Evolutionary conservation across 805 yeast genomes (phyloP).

Genomic region (Kurtzmaniella fragi): DNA sequence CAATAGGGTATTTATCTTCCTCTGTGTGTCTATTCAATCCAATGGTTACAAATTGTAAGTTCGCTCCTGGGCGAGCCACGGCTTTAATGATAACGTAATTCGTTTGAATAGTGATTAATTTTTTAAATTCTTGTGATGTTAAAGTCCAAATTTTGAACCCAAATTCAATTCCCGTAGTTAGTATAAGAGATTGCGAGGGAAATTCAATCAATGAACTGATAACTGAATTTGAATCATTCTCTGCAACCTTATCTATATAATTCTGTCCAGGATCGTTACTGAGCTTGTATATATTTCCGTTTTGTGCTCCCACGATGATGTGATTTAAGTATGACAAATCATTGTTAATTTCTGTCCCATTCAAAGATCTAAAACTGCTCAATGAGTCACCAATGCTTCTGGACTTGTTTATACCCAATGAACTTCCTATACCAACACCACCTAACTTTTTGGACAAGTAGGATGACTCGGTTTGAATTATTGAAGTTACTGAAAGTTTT

Average conservation of each 20-base stretch:
- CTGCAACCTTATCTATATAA: constrained; percentile 7
- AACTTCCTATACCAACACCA: not conserved
- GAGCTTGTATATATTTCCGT: constrained; percentile 15
- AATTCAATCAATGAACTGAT: constrained; percentile 4
- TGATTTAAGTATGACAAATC: constrained; percentile 14
- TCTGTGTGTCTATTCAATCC: constrained; percentile 9
- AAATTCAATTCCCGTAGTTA: constrained; percentile 1
- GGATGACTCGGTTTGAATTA: not conserved
- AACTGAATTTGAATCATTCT: constrained; percentile 3
- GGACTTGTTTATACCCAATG: not conserved
- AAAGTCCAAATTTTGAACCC: constrained; percentile 2
- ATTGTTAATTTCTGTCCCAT: not conserved
- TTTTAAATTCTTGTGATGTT: not conserved
- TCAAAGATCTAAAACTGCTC: too few species aligned
- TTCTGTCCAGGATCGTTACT: constrained; percentile 11
- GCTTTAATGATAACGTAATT: not conserved
- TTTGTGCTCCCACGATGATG: constrained; percentile 14
- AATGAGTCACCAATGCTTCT: not conserved
- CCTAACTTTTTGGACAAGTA: not conserved
- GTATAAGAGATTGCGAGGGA: not conserved
- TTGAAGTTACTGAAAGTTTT: not conserved
- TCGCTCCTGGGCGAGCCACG: not conserved
- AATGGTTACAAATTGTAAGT: constrained; percentile 21
- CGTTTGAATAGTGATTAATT: not conserved
- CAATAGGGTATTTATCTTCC: constrained; percentile 7